Conservation (phyloP, 805 yeast genomes). For the Yarrowia keelungensis region DNA sequence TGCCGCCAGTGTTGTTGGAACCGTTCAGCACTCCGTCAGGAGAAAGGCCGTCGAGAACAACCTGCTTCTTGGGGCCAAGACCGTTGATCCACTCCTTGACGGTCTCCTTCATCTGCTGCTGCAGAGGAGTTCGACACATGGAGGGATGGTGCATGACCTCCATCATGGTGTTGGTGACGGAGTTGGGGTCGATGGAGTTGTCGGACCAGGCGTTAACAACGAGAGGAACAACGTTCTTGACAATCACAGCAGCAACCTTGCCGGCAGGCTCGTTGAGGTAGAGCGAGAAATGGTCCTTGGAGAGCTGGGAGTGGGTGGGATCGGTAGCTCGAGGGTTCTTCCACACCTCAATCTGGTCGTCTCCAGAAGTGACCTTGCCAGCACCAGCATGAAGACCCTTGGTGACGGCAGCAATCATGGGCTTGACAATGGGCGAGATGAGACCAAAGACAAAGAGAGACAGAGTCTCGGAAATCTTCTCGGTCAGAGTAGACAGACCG, state of each 20-base stretch:
- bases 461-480: constrained; percentile 43
- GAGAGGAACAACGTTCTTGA: constrained; percentile 42
- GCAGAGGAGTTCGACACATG: constrained; percentile 40
- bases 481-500: constrained; percentile 41
- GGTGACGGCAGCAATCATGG: constrained; percentile 42
- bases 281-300: constrained; percentile 45
- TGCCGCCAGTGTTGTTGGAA: constrained; percentile 41
- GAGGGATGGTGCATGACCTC: constrained; percentile 45
- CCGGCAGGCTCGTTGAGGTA: constrained; percentile 45
- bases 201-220: constrained; percentile 43
- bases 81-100: constrained; percentile 41
- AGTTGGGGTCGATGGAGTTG: constrained; percentile 39
- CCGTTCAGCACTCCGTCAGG: constrained; percentile 42
- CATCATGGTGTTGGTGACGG: constrained; percentile 40
- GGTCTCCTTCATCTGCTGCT: constrained; percentile 41
- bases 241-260: constrained; percentile 41
- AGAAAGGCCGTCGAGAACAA: constrained; percentile 39
- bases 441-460: constrained; percentile 44
- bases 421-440: constrained; percentile 43
- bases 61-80: constrained; percentile 38
- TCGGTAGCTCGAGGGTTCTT: constrained; percentile 42
- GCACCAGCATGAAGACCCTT: constrained; percentile 42
- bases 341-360: constrained; percentile 45
- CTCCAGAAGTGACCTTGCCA: constrained; percentile 41
- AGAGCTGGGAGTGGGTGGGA: constrained; percentile 44